Evolutionary conservation across 208 protist genomes (phyloP).

Genomic region (Trypanosoma theileri): DNA sequence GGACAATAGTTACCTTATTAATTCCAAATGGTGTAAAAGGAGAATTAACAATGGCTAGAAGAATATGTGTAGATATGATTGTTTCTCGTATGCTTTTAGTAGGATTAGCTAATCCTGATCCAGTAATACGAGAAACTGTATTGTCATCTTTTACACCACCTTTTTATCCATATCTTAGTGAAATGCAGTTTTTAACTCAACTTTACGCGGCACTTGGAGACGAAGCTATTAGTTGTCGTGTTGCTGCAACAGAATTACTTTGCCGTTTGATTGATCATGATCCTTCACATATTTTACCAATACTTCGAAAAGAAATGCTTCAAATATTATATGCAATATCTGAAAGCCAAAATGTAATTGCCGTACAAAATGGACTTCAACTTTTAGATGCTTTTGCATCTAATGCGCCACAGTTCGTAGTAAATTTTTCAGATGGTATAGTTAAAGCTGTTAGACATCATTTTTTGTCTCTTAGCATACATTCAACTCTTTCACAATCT

Average conservation of each 20-base stretch:
- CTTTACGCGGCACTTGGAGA: constrained; percentile 82
- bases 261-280: constrained; percentile 83
- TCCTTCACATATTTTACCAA: constrained; percentile 82
- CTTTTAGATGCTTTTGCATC: constrained; percentile 66
- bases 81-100: constrained; percentile 81
- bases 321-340: constrained; percentile 62
- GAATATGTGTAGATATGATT: constrained; percentile 86
- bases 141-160: constrained; percentile 68
- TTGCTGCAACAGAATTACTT: constrained; percentile 72
- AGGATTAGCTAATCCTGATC: constrained; percentile 72
- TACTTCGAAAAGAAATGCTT: constrained; percentile 74
- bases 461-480: constrained; percentile 43
- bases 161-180: constrained; percentile 88
- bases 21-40: constrained; percentile 65
- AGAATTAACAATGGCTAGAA: constrained; percentile 73
- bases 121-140: constrained; percentile 63
- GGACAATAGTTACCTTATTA: constrained; percentile 82
- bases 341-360: constrained; percentile 50
- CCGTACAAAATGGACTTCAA: constrained; percentile 60
- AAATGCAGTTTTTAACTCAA: constrained; percentile 75
- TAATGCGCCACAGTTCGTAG: constrained; percentile 78
- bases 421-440: constrained; percentile 75
- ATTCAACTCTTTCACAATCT: constrained; percentile 54
- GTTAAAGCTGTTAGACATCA: constrained; percentile 51
- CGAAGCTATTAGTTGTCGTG: constrained; percentile 76